Base-by-base conservation (phyloP, 148 eudicot genomes). In the Silene latifolia region DNA sequence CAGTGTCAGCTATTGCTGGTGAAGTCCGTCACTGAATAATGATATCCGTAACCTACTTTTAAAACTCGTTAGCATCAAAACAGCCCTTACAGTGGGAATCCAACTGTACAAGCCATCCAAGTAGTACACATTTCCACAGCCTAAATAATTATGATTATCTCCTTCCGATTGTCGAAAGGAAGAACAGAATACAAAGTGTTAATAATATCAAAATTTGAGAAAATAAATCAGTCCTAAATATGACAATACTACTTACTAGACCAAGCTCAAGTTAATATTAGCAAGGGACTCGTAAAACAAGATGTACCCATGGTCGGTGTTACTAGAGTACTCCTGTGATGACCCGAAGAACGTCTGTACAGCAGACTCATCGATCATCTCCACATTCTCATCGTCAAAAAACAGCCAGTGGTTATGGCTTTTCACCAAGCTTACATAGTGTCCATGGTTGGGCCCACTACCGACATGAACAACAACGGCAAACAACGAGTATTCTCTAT, bases 401-500 rank as follows among this genome's bases (percentile, higher is more conserved):
- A 84, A 90, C 24, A 92, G 69, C 97, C 97, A 92, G 69, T 92
- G 95, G 74, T 88, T 87, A 74, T 92, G 97, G 76, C 97, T 92
- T 82, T 90, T 92, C 75, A 90, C 97, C 20, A 90, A 88, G 83
- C 96, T 88, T 21, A 92, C 88, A 75, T 92, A 92, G 81, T 92
- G 97, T 46, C 97, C 90, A 25, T 85, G 90, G 82, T 92, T 90
- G 72, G 93, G 97, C 76, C 95, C 96, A 75, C 91, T 90, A 35
- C 97, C 97, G 1, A 92, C 95, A 66, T 90, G 97, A 63, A 92
- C 96, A 2, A 92, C 96, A 3, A 90, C 97, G 2, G 96, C 91
- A 69, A 90, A 92, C 65, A 92, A 75, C 32, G 97, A 90, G 80
- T 92, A 92, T 75, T 90, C 96, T 2, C 88, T 83, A 78, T 92